Base-by-base conservation (phyloP, 495 filamentous ascomycete species). In the Penicillium coprophilum region DNA sequence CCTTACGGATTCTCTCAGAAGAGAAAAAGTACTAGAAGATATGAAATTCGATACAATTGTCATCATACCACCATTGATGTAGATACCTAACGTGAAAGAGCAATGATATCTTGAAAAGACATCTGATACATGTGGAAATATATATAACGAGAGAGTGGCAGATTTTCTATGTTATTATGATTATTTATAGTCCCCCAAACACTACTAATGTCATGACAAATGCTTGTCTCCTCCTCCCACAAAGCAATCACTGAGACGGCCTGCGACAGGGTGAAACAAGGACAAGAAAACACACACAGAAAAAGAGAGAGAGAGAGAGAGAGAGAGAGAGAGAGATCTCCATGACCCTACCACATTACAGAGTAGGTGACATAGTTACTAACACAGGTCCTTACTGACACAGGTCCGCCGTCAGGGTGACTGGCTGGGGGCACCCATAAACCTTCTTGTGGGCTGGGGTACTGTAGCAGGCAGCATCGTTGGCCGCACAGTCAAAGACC, bases 391-490 rank as follows among this genome's bases (percentile, higher is more conserved):
- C n/a, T 54, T 62, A 67, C 56, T 58, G 52, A 40, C 65, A 67
- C 27, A 67, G 43, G 47, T 58, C 57, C 46, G 57, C 62, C 11
- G 65, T 65, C 31, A 67, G 47, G 31, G 28, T 60, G 32, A 69
- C 66, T 38, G 66, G 66, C 55, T 63, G 61, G 34, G 66, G 66
- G 57, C 66, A 69, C 27, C 64, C 61, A 53, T 59, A 69, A 24
- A 67, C 64, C 61, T 67, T 69, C 57, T 67, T 67, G 46, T 60
- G 53, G 43, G 61, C 64, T 24, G 59, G 61, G 45, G 64, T 67
- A 47, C 66, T 69, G 53, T 69, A 69, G 59, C 66, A 69, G 46
- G 43, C 32, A 44, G 66, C 51, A 52, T 69, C 58, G 58, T 66
- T 60, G 17, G 66, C 64, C 15, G 61, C 64, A 58, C 66, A 69